Evolutionary conservation across 2,329 filamentous ascomycete genomes (phyloP).

Genomic region (Colletotrichum acutatum): DNA sequence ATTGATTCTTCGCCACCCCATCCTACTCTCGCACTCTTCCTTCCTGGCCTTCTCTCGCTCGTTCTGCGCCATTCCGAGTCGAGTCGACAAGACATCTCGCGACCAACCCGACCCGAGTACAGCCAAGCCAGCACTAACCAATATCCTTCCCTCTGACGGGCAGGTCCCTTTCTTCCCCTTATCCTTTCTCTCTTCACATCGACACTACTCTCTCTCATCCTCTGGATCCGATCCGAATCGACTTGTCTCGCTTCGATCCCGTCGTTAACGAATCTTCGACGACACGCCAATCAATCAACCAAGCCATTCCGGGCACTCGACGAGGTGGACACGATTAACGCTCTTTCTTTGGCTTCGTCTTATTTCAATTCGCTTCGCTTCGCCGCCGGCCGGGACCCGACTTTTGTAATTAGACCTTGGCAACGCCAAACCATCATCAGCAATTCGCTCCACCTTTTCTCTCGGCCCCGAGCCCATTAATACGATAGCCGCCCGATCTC

Average conservation of each 20-base stretch:
- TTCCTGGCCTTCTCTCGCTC: constrained; percentile 30
- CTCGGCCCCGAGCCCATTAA: constrained; percentile 30
- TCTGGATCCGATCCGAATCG: constrained; percentile 38
- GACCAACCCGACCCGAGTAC: constrained; percentile 31
- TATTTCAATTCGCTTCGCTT: constrained; percentile 34
- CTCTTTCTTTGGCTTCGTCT: constrained; percentile 29
- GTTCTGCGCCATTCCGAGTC: constrained; percentile 34
- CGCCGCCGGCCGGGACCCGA: constrained; percentile 37
- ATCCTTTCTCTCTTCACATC: constrained; percentile 25
- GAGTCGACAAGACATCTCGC: constrained; percentile 35
- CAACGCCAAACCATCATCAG: constrained; percentile 22
- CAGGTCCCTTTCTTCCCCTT: constrained; percentile 44
- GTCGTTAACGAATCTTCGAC: constrained; percentile 19
- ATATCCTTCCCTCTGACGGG: constrained; percentile 44
- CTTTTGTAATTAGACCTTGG: constrained; percentile 35
- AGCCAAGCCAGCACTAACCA: constrained; percentile 22
- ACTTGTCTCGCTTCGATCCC: constrained; percentile 12
- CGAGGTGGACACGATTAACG: constrained; percentile 17
- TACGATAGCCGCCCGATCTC: constrained; percentile 12
- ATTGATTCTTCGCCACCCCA: constrained; percentile 36
- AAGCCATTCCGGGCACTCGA: constrained; percentile 9
- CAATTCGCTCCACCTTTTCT: constrained; percentile 25
- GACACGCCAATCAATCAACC: constrained; percentile 31
- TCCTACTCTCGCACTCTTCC: constrained; percentile 19
- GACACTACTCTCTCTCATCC: neutral